Base-by-base conservation (phyloP, 1,284 basidiomycete species). In the Ganoderma boninense region DNA sequence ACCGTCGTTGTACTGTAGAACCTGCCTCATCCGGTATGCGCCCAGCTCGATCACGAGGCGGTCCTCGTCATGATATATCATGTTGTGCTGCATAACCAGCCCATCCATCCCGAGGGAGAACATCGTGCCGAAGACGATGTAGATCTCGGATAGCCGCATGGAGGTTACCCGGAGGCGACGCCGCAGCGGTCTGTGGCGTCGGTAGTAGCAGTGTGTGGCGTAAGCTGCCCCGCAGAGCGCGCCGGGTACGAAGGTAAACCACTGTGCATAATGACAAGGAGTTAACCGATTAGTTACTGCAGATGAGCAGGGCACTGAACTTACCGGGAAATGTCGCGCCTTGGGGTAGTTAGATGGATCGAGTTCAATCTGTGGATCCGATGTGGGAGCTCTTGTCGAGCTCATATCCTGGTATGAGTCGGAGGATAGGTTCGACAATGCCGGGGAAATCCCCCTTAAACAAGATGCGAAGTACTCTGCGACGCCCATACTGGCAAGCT, bases 191-290 rank as follows among this genome's bases (percentile, higher is more conserved):
- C 44, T 44, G 23, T 54, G 43, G 20, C 59, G 59, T 61, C 65
- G 32, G 38, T 62, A 66, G 65, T 62, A 54, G 18, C 59, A 23
- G 26, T 66, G 65, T 29, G 44, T 46, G 59, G 29, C 65, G 46
- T 66, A 66, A 18, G 59, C 59, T 3, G 44, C 57, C 14, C 57
- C 14, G 29, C 44, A 59, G 29, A 42, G 6, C 1, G 57, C 43
- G 5, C 60, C n/a, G 8, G 65, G 65, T 6, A 18, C 8, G 42
- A 44, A 66, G 40, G 32, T 66, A 11, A 42, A 49, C 65, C 65
- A 66, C 65, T 66, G 40, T 14, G 2, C 26, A 52, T 6, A 32
- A n/a, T 10, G 35, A 0, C 6, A 20, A 20, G 7, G 2, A 5
- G n/a, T 40, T 10, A 40, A 32, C 20, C n/a, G 49, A 52, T 13